Conservation (phyloP, 257 asterid species). For the Fraxinus anomala region DNA sequence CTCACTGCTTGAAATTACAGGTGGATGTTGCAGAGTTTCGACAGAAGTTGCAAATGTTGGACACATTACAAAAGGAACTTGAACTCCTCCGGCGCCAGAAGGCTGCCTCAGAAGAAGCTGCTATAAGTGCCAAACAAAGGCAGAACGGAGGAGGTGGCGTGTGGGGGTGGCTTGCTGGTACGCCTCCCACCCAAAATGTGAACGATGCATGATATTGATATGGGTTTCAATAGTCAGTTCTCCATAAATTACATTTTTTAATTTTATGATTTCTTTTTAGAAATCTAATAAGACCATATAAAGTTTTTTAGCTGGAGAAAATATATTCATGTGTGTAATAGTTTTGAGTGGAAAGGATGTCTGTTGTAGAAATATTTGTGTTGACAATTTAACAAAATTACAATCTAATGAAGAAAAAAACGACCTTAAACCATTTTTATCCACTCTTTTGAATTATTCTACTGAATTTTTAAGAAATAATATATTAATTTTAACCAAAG, state of each 20-base stretch:
- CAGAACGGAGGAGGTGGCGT: constrained; percentile 83
- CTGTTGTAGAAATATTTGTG: background rate
- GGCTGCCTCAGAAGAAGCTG: constrained; percentile 96
- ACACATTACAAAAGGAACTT: constrained; percentile 78
- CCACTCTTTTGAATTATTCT: too few relatives aligned
- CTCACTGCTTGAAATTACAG: constrained; percentile 43
- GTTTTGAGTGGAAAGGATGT: constrained; percentile 22
- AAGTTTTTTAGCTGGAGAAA: constrained; percentile 27
- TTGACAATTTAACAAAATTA: too few relatives aligned
- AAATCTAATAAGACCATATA: constrained; percentile 42
- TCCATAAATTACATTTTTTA: background rate
- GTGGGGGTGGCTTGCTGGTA: constrained; percentile 98
- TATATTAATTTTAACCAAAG: too few relatives aligned
- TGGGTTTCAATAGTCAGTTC: constrained; percentile 22
- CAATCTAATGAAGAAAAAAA: too few relatives aligned
- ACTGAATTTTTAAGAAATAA: too few relatives aligned
- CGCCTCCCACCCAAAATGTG: constrained; percentile 51
- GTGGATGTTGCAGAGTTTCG: constrained; percentile 94
- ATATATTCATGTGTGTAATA: constrained; percentile 13
- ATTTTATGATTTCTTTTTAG: constrained; percentile 18
- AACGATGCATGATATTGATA: constrained; percentile 42
- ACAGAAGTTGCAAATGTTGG: constrained; percentile 89
- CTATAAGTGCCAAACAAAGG: constrained; percentile 59
- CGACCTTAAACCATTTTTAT: too few relatives aligned
- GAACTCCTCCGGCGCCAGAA: constrained; percentile 93